A percentile compares a stretch with the other conserved stretches of the same genome.
Evolutionary conservation across 2,329 filamentous ascomycete species (phyloP).

Genomic region (Sclerotinia spermophila): DNA sequence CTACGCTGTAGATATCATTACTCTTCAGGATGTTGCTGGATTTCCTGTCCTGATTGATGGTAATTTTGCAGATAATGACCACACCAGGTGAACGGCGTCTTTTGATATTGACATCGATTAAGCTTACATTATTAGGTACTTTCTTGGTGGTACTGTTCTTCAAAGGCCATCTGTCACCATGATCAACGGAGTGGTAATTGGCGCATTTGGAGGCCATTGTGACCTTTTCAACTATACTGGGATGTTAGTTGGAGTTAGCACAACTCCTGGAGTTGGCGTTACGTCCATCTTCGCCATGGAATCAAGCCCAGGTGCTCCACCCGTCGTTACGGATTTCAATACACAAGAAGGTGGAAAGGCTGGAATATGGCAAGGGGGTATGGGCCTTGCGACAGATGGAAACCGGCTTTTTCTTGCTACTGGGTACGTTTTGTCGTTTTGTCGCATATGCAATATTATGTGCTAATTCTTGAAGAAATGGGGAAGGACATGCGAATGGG

Average conservation of each 20-base stretch:
- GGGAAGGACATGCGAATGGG: conserved; percentile 10
- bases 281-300: conserved; percentile 42
- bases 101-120: not conserved
- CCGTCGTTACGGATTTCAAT: conserved; percentile 35
- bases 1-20: conserved; percentile 38
- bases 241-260: conserved; percentile 37
- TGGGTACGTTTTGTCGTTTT: conserved; percentile 26
- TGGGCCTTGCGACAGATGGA: conserved; percentile 38
- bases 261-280: conserved; percentile 35
- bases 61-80: conserved; percentile 44
- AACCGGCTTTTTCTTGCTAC: conserved; percentile 36
- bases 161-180: conserved; percentile 43
- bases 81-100: conserved; percentile 33
- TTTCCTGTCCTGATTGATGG: conserved; percentile 47
- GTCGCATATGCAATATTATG: not conserved
- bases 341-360: conserved; percentile 41
- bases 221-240: conserved; percentile 46
- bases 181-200: conserved; percentile 43
- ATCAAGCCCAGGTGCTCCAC: conserved; percentile 40
- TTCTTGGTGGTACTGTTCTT: conserved; percentile 45
- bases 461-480: not conserved
- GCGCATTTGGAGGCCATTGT: conserved; percentile 47
- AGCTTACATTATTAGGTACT: conserved; percentile 36
- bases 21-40: conserved; percentile 38
- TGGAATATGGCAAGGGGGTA: conserved; percentile 40